Conservation (phyloP, 768 basidiomycete species). For the Mrakia gelida region DNA sequence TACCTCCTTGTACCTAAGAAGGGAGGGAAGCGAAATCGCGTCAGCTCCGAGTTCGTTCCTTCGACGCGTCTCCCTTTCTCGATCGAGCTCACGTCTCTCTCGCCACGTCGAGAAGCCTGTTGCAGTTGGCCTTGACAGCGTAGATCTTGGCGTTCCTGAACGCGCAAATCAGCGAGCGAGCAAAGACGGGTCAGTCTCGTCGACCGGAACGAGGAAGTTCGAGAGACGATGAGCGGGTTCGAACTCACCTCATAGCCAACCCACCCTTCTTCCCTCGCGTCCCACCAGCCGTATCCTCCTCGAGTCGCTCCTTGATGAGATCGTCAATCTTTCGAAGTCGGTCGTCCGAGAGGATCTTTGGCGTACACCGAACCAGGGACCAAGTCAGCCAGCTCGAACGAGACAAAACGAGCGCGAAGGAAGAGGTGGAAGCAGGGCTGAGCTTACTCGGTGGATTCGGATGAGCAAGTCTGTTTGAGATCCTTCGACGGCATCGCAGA, state of each 20-base stretch:
- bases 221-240: too few species aligned
- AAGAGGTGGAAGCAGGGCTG: not conserved
- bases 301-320: slow-evolving; percentile 23
- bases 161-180: too few species aligned
- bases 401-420: not conserved
- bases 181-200: too few species aligned
- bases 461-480: slow-evolving; percentile 58
- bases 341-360: slow-evolving; percentile 69
- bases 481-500: slow-evolving; percentile 61
- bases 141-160: slow-evolving; percentile 73
- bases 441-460: slow-evolving; percentile 58
- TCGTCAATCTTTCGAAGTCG: slow-evolving; percentile 61
- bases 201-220: not conserved
- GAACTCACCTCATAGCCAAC: slow-evolving; percentile 16
- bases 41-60: not conserved
- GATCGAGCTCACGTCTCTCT: slow-evolving; percentile 65
- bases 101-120: slow-evolving; percentile 85
- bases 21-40: not conserved
- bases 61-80: not conserved
- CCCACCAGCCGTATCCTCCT: slow-evolving; percentile 22
- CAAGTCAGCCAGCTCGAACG: not conserved
- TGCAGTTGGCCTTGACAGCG: slow-evolving; percentile 80
- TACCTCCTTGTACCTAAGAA: slow-evolving; percentile 17
- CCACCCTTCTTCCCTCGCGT: slow-evolving; percentile 15
- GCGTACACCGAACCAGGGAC: not conserved